Evolutionary conservation across 495 filamentous ascomycete species (phyloP).

Genomic region (Podospora didyma): DNA sequence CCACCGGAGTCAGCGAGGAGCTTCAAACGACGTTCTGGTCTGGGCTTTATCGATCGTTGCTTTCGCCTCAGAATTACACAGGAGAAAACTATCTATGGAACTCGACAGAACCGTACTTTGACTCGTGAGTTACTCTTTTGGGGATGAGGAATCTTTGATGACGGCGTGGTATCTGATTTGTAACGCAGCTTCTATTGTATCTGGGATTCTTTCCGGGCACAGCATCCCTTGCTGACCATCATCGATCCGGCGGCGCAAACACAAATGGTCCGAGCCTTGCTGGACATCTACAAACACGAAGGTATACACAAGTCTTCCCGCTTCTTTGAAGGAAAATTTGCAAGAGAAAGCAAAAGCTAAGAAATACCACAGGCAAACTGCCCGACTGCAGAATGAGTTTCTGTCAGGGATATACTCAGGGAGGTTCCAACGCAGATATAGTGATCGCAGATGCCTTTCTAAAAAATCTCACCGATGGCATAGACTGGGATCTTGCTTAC

Average conservation of each 20-base stretch:
- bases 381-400: conserved; percentile 58
- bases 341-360: not conserved
- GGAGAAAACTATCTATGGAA: conserved; percentile 72
- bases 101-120: conserved; percentile 69
- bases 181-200: conserved; percentile 58
- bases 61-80: conserved; percentile 70
- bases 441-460: conserved; percentile 64
- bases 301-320: conserved; percentile 28
- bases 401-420: conserved; percentile 67
- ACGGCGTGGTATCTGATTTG: conserved; percentile 3
- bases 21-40: conserved; percentile 64
- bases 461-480: conserved; percentile 55
- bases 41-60: conserved; percentile 59
- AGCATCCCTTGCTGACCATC: conserved; percentile 64
- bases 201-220: conserved; percentile 70
- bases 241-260: conserved; percentile 62
- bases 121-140: conserved; percentile 43
- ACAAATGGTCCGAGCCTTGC: conserved; percentile 60
- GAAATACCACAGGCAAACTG: conserved; percentile 39
- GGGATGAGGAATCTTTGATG: conserved; percentile 14
- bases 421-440: conserved; percentile 71
- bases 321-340: not conserved
- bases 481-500: conserved; percentile 67
- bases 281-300: conserved; percentile 67
- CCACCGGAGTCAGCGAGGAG: conserved; percentile 50